Base-by-base conservation (phyloP, 805 yeast species). In the Suhomyces xylopsoci region DNA sequence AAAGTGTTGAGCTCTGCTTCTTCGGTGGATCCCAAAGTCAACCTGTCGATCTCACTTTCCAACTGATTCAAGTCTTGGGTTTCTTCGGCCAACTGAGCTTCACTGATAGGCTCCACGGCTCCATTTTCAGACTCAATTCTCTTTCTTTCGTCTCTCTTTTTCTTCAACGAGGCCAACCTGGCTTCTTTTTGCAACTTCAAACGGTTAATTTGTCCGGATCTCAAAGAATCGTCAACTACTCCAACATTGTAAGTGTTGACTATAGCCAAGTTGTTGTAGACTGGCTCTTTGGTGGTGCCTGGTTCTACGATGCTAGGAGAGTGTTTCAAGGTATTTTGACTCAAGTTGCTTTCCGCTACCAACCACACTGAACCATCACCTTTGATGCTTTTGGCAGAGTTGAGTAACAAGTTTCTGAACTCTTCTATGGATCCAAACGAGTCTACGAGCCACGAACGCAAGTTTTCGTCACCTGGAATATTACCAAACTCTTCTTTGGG, bases 281-380 rank as follows among this genome's bases (percentile, higher is more conserved):
- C 47, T 7, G 56, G 56, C 24, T 45, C 47, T 26, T 50, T 53
- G 47, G 56, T 44, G 12, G 47, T 38, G 32, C 56, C 56, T 17
- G 53, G 51, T 19, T 53, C 53, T n/a, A 54, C 52, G 15, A 50
- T 46, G 25, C 51, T 50, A 17, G 56, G 58, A 15, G 51, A 49
- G 45, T 55, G 57, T 42, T 63, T 65, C 58, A 65, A 56, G 24
- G 62, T 58, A 41, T 57, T 57, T 49, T 71, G 71, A 19, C 71
- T 60, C 52, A 65, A 61, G 45, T 66, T 66, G 14, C 67, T 76
- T 69, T 77, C 78, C 53, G 93, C 96, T 20, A 91, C 85, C 17
- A 94, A 74, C 94, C 97, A 94, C 9, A 92, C 88, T 69, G 80
- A 84, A 3, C 99, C 99, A 68, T 90, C 93, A 48, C 98, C 97